Evolutionary conservation across 805 yeast genomes (phyloP).

Genomic region (Candida hungchunana): DNA sequence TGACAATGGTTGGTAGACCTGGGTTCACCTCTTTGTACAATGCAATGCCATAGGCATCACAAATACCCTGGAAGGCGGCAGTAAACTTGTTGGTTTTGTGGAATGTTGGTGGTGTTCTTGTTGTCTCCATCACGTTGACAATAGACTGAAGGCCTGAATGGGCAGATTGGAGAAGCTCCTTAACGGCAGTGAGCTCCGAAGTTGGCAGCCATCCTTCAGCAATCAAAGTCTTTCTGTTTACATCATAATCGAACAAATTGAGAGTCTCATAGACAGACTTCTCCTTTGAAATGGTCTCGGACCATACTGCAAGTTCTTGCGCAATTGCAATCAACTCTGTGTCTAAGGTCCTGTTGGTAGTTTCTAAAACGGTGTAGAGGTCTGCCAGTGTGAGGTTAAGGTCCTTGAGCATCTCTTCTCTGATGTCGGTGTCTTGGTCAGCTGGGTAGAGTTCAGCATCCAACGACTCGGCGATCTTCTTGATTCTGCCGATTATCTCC

Average conservation of each 20-base stretch:
- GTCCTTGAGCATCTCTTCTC: slow-evolving; percentile 63
- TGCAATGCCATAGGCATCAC: slow-evolving; percentile 94
- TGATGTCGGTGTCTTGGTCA: slow-evolving; percentile 43
- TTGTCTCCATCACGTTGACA: slow-evolving; percentile 59
- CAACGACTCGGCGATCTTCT: slow-evolving; percentile 82
- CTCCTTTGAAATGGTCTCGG: slow-evolving; percentile 64
- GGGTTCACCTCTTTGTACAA: slow-evolving; percentile 94
- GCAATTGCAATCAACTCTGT: slow-evolving; percentile 79
- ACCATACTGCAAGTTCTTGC: slow-evolving; percentile 71
- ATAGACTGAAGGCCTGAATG: slow-evolving; percentile 54
- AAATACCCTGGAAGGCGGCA: slow-evolving; percentile 85
- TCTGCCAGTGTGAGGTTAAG: slow-evolving; percentile 55
- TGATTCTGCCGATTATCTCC: slow-evolving; percentile 65
- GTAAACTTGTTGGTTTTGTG: slow-evolving; percentile 95
- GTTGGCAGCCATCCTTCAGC: slow-evolving; percentile 98
- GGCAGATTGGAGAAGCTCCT: slow-evolving; percentile 66
- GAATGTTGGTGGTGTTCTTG: slow-evolving; percentile 88
- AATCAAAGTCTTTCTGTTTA: slow-evolving; percentile 71
- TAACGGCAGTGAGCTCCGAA: slow-evolving; percentile 56
- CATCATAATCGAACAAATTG: slow-evolving; percentile 75
- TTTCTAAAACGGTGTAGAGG: slow-evolving; percentile 54
- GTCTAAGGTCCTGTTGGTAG: slow-evolving; percentile 64
- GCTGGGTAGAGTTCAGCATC: slow-evolving; percentile 77
- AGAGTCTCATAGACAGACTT: slow-evolving; percentile 78
- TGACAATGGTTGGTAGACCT: slow-evolving; percentile 88